These are phyloP conservation scores for Blastobotrys americana DNA, from an alignment of 805 yeast species.

Conservation along the genomic window DNA sequence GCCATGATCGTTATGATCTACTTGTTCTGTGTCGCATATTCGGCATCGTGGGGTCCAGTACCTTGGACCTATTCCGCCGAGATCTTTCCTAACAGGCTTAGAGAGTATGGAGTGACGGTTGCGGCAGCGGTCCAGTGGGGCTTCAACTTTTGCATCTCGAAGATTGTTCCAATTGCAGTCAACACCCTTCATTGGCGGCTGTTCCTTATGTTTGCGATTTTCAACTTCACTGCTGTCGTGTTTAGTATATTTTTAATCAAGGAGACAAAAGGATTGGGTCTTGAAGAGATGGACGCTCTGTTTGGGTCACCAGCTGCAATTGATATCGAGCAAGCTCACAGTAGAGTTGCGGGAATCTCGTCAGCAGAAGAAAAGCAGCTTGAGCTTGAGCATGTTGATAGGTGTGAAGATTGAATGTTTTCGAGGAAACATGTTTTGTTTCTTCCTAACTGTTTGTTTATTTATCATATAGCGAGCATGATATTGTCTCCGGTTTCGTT, in stretches of 20 bases:
- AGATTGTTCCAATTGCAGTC: conserved; percentile 15
- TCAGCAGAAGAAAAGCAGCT: conserved; percentile 4
- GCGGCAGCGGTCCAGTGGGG: conserved; percentile 56
- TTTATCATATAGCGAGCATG: too few relatives aligned
- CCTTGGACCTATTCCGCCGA: conserved; percentile 20
- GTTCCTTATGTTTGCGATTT: conserved; percentile 42
- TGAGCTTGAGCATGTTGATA: conserved; percentile 2
- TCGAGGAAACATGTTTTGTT: too few relatives aligned
- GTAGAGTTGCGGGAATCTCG: conserved; percentile 6
- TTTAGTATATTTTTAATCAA: conserved; percentile 63
- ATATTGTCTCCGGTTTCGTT: too few relatives aligned
- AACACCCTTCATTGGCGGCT: conserved; percentile 14
- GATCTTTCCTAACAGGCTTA: conserved; percentile 16
- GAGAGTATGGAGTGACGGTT: conserved; percentile 52
- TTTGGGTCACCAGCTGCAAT: conserved; percentile 24
- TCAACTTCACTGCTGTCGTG: conserved; percentile 25
- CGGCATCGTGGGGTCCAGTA: conserved; percentile 19
- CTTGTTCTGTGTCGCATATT: conserved; percentile 46
- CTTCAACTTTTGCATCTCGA: conserved; percentile 45
- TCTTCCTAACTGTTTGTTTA: too few relatives aligned
- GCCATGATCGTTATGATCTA: conserved; percentile 58
- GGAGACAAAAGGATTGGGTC: conserved; percentile 69
- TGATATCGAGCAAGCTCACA: conserved; percentile 12
- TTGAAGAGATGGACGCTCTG: conserved; percentile 71
- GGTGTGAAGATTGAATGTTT: too few relatives aligned